Conservation (phyloP, 1,139 yeast genomes). For the Candida sojae region DNA sequence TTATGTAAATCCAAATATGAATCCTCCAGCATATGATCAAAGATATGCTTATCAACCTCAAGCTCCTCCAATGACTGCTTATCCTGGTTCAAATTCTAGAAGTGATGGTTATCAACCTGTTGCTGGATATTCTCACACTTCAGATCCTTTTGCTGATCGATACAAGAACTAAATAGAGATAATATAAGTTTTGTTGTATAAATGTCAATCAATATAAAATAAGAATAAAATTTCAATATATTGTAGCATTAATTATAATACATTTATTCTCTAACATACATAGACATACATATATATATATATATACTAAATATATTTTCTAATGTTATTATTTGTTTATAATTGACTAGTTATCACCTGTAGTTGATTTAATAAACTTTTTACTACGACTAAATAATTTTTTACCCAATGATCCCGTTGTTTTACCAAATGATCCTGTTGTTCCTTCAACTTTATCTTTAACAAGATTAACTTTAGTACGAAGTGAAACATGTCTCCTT, state of each 20-base stretch:
- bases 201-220: too few species aligned
- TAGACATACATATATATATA: too few species aligned
- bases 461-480: constrained; percentile 45
- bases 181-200: too few species aligned
- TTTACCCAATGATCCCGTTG: constrained; percentile 46
- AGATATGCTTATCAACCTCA: constrained; percentile 15
- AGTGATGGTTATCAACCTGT: constrained; percentile 4
- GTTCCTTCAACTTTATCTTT: constrained; percentile 47
- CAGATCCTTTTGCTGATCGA: constrained; percentile 3
- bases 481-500: constrained; percentile 42
- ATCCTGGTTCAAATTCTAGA: constrained; percentile 8
- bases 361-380: constrained; percentile 30
- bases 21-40: constrained; percentile 27
- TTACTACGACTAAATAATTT: constrained; percentile 43
- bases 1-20: constrained; percentile 41
- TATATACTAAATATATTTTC: too few species aligned
- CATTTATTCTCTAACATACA: too few species aligned
- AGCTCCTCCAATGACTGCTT: constrained; percentile 13
- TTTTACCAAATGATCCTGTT: constrained; percentile 23
- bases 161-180: neutral
- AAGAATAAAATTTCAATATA: too few species aligned
- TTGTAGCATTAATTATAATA: too few species aligned
- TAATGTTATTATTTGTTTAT: neutral
- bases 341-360: constrained; percentile 14
- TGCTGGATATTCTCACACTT: neutral